A percentile compares a stretch with the other conserved stretches of the same genome.
Conservation (phyloP, 495 filamentous ascomycete species). For the Paragyromitra xinjiangensis region DNA sequence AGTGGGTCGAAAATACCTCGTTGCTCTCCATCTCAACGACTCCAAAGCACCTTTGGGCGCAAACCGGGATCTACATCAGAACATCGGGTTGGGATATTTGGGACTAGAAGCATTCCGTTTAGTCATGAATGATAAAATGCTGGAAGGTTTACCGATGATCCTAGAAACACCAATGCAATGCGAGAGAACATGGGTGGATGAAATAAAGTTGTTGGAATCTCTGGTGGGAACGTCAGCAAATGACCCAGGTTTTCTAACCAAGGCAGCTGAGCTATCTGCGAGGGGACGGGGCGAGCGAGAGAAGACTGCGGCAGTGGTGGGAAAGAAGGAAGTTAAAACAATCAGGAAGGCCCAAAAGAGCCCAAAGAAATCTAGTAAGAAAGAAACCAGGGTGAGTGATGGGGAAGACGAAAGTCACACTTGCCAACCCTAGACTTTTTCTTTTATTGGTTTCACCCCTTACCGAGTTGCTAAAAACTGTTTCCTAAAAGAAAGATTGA, state of each 20-base stretch:
- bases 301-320: constrained; percentile 78
- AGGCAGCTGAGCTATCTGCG: constrained; percentile 72
- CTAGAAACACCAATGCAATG: constrained; percentile 93
- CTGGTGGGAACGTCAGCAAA: constrained; percentile 83
- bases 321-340: constrained; percentile 71
- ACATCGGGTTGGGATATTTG: constrained; percentile 92
- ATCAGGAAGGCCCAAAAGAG: constrained; percentile 64
- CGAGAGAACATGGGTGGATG: constrained; percentile 80
- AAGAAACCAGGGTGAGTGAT: constrained; percentile 41
- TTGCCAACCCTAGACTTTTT: constrained; percentile 33
- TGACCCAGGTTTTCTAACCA: constrained; percentile 69
- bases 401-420: constrained; percentile 38
- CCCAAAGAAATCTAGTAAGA: constrained; percentile 53
- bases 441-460: not conserved
- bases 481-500: not conserved
- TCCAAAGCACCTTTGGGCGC: constrained; percentile 84
- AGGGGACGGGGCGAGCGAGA: constrained; percentile 74
- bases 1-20: constrained; percentile 80
- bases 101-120: constrained; percentile 90
- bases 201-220: constrained; percentile 88
- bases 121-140: constrained; percentile 81
- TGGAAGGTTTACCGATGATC: constrained; percentile 86
- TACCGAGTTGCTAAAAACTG: not conserved
- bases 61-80: constrained; percentile 86
- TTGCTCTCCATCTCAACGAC: constrained; percentile 91